These are phyloP conservation scores for Alternaria gansuensis DNA, from an alignment of 2,329 filamentous ascomycete genomes.

Conservation along the genomic window DNA sequence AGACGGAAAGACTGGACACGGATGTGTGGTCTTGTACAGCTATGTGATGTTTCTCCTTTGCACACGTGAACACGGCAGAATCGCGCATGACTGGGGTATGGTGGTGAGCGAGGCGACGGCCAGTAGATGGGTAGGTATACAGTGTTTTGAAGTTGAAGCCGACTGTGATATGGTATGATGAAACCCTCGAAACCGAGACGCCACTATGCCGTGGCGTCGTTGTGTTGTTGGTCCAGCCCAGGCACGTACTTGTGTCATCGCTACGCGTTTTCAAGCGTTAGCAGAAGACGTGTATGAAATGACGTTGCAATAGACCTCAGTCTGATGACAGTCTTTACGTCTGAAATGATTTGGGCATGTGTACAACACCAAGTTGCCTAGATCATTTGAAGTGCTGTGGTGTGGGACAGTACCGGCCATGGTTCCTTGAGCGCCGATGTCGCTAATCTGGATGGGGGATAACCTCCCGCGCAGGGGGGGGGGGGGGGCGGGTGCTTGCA, in stretches of 20 bases:
- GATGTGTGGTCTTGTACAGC: conserved; percentile 36
- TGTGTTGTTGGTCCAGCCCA: background rate
- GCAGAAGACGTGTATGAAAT: background rate
- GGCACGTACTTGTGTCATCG: background rate
- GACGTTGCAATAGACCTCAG: background rate
- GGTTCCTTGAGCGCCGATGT: background rate
- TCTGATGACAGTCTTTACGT: background rate
- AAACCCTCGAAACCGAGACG: background rate
- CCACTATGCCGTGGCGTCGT: background rate
- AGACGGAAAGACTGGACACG: conserved; percentile 31
- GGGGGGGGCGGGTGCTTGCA: conserved; percentile 15
- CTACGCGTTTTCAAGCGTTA: background rate
- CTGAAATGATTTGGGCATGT: background rate
- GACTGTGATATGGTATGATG: background rate
- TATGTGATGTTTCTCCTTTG: conserved; percentile 36
- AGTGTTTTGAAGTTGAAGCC: background rate
- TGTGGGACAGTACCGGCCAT: conserved; percentile 2
- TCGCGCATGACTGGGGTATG: background rate
- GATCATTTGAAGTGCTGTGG: background rate
- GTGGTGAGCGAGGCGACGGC: background rate
- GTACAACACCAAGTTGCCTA: background rate
- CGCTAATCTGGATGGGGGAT: background rate
- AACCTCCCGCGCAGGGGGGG: background rate
- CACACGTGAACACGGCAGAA: conserved; percentile 20
- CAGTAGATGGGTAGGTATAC: background rate